Evolutionary conservation across 768 basidiomycete species (phyloP).

Genomic region (Lentinus tigrinus): DNA sequence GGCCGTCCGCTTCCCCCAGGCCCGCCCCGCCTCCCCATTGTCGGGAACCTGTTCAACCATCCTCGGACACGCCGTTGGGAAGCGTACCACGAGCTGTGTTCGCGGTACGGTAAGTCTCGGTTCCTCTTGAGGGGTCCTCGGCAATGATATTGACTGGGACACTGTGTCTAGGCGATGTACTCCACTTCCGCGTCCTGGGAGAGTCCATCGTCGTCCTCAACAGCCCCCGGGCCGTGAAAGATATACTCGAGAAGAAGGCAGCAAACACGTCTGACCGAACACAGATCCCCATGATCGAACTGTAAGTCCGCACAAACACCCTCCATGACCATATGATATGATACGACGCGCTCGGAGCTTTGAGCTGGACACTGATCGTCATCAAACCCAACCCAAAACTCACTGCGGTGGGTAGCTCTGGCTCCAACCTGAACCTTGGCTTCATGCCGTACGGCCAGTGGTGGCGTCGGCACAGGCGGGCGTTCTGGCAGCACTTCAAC

Average conservation of each 20-base stretch:
- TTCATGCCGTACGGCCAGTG: constrained; percentile 1
- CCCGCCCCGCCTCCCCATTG: too few species aligned
- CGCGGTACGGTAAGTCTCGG: too few species aligned
- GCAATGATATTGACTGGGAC: too few species aligned
- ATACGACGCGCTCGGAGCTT: too few species aligned
- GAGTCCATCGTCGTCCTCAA: constrained; percentile 7
- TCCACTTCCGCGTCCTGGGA: constrained; percentile 11
- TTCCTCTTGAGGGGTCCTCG: background rate
- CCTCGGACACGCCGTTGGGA: too few species aligned
- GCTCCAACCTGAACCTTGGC: background rate
- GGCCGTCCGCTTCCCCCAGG: too few species aligned
- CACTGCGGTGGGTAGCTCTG: too few species aligned
- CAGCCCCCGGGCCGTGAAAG: background rate
- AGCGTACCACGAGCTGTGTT: too few species aligned
- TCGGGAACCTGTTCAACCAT: too few species aligned
- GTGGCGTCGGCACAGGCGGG: constrained; percentile 2
- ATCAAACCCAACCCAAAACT: too few species aligned
- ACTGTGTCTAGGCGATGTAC: constrained; percentile 4
- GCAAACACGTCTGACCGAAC: constrained; percentile 16
- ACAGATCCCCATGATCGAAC: constrained; percentile 14
- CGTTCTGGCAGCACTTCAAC: background rate
- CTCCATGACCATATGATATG: background rate
- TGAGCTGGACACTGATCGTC: too few species aligned
- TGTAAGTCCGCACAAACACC: constrained; percentile 7
- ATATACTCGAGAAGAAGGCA: constrained; percentile 18